Evolutionary conservation across 2,329 filamentous ascomycete species (phyloP), one percentile per base, ranked within the genome.

Genomic region (Diaporthe citri): DNA sequence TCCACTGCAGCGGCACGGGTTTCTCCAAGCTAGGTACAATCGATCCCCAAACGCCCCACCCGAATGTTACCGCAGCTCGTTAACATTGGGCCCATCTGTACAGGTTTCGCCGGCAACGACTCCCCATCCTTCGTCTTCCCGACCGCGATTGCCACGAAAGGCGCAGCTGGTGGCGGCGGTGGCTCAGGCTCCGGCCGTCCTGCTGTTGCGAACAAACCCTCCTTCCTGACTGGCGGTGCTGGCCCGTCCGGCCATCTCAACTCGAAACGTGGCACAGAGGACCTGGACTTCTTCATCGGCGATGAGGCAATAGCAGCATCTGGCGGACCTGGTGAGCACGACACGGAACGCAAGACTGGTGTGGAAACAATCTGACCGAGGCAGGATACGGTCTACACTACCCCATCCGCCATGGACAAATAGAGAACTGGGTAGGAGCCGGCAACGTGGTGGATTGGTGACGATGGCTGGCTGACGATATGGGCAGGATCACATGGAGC

Each of bases 71-170:
- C 15, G n/a, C 64, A 15, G 48, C 48, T 20, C 46, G 17, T 55
- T 69, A 34, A 69, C 64, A 55, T 9, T 39, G 2, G 46, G 17
- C 34, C 34, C 34, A 48, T 2, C 22, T 74, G 73, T 73, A 74
- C 80, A 98, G 96, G 96, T 87, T 99, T 99, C 86, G 97, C 97
- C 86, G 97, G 97, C 86, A 99, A 99, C 87, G 97, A 99, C 86
- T 97, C 97, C 79, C 97, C 97, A 55, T 99, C 97, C 74, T 99
- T 98, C 88, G 97, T 99, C 82, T 99, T 99, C 86, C 97, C 97
- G 77, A 99, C 97, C 73, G 97, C 97, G 79, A 99, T 99, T 87
- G 96, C 97, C 82, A 98, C 95, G 77, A 98, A 98, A 88, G 92
- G 94, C 77, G 90, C 91, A 77, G 88, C 91, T 75, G 93, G 90